Conservation (phyloP, 257 asterid genomes). For the Leonotis leonurus region DNA sequence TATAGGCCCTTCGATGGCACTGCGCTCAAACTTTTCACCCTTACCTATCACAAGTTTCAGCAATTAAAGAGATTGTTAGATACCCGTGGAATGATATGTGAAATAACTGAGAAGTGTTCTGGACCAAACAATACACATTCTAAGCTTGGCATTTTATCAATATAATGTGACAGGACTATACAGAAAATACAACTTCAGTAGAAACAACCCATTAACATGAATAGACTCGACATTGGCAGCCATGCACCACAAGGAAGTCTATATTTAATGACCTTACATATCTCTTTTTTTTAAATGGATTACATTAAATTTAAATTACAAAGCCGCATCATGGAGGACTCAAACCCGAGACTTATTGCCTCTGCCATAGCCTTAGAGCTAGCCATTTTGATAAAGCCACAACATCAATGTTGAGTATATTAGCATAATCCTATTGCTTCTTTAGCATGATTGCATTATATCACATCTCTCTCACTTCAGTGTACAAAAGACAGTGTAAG, state of each 20-base stretch:
- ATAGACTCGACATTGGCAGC: not conserved
- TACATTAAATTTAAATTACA: too few relatives aligned
- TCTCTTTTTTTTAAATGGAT: too few relatives aligned
- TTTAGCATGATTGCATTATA: not conserved
- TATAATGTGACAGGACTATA: not conserved
- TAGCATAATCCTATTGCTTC: not conserved
- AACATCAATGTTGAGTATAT: not conserved
- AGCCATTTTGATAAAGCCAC: not conserved
- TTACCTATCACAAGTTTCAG: conserved; percentile 41
- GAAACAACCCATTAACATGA: not conserved
- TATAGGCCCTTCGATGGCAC: conserved; percentile 73
- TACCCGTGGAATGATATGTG: not conserved
- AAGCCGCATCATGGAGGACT: too few relatives aligned
- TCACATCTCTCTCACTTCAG: not conserved
- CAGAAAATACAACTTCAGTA: not conserved
- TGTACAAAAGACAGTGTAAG: not conserved
- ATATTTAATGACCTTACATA: not conserved
- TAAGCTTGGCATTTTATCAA: not conserved
- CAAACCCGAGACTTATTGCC: too few relatives aligned
- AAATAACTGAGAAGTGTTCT: not conserved
- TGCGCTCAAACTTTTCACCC: conserved; percentile 82
- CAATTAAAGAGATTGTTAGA: not conserved
- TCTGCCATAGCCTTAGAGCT: not conserved
- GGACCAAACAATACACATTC: not conserved
- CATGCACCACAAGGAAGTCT: not conserved